Base-by-base conservation (phyloP, 805 yeast genomes). In the Hanseniaspora occidentalis region DNA sequence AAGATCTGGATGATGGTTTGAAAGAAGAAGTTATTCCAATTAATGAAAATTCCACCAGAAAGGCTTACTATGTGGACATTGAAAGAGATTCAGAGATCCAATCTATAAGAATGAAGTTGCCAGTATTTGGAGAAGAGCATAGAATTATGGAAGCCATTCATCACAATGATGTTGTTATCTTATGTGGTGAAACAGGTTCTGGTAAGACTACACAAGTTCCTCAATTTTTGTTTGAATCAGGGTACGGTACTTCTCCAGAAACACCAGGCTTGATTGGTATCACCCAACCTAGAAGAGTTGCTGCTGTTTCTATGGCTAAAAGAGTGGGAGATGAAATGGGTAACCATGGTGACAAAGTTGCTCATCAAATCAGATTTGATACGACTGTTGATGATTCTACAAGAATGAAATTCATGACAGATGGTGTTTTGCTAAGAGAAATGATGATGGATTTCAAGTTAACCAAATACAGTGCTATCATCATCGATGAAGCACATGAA, bases 131-230 rank as follows among this genome's bases (percentile, higher is more conserved):
- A 6, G 95, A 85, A 58, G 99, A 92, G 53, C 95, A 84, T 56
- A 67, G 77, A 41, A 83, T 92, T 38, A 85, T 92, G 96, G 99
- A 92, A 57, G 95, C 96, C 1, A 73, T 92, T 38, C 84, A 83
- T 55, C 94, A 89, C 52, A 83, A 89, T 53, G 96, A 88, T 52
- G 81, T 89, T 45, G 77, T 88, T 0, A 79, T 92, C 11, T 70
- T 92, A 20, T 89, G 96, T 64, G 98, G 98, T 68, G 97, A 88
- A 52, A 92, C 98, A 1, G 98, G 98, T 51, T 86, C 96, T 2
- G 98, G 98, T 61, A 92, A 92, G 58, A 92, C 98, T 1, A 92
- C 99, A 0, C 99, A 92, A 61, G 88, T 92, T 4, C 98, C 99
- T 0, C 99, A 92, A 57, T 92, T 92, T 53, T 61, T 92, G 35